phyloP scores from a whole-genome alignment of 305 asterid species.

The Fraxinus greggii region DNA sequence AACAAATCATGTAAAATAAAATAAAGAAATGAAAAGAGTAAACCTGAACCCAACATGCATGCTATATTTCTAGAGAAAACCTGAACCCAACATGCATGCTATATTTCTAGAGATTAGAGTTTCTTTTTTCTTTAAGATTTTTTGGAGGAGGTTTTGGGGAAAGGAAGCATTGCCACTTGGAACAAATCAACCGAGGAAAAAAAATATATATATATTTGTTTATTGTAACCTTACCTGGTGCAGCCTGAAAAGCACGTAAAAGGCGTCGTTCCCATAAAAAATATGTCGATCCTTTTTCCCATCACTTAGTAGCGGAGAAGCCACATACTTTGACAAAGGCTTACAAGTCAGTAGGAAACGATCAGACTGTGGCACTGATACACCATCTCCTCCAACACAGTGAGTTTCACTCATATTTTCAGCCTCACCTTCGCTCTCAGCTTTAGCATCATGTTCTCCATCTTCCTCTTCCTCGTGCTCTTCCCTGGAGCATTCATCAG shows the following conservation, averaged over 20 bases:
- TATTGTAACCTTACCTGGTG: conserved; percentile 66
- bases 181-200: background rate
- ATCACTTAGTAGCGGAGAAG: conserved; percentile 36
- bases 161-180: background rate
- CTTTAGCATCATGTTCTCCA: conserved; percentile 73
- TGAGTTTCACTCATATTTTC: conserved; percentile 60
- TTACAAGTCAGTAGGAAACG: conserved; percentile 59
- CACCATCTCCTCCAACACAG: conserved; percentile 24
- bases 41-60: background rate
- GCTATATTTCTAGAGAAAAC: background rate
- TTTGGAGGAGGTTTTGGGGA: background rate
- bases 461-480: conserved; percentile 85
- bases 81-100: background rate
- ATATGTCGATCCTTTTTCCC: conserved; percentile 46
- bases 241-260: conserved; percentile 86
- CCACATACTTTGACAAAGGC: conserved; percentile 79
- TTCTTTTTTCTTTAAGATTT: background rate
- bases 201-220: background rate
- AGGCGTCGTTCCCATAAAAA: conserved; percentile 87
- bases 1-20: background rate
- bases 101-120: background rate
- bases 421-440: conserved; percentile 95
- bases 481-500: conserved; percentile 82
- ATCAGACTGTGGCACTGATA: conserved; percentile 58
- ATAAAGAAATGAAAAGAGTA: conserved; percentile 1